Percentiles rank a stretch among this genome's conserved stretches.
Evolutionary conservation across 2,329 filamentous ascomycete genomes (phyloP).

Genomic region (Albophoma yamanashiensis): DNA sequence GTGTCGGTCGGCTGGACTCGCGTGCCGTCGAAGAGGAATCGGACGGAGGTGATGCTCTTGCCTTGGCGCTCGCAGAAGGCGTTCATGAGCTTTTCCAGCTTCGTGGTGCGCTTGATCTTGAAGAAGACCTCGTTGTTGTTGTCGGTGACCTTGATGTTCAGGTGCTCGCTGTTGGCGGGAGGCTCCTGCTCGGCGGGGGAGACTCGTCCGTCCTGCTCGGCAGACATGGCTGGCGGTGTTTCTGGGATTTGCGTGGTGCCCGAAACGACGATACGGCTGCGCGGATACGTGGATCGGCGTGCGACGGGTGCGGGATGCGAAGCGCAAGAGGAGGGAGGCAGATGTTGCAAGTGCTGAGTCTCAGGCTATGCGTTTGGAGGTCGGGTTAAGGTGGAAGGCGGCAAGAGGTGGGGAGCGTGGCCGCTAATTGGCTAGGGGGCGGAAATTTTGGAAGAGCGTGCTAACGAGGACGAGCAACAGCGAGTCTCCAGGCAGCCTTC

Average conservation of each 20-base stretch:
- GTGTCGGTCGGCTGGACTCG: conserved; percentile 84
- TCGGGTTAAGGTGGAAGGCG: conserved; percentile 3
- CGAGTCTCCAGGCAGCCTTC: not conserved
- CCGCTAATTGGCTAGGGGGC: conserved; percentile 11
- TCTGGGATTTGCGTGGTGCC: not conserved
- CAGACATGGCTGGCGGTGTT: conserved; percentile 27
- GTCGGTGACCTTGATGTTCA: conserved; percentile 99
- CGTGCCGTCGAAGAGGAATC: conserved; percentile 94
- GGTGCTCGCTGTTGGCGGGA: conserved; percentile 57
- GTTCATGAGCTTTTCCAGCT: conserved; percentile 95
- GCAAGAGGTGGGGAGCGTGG: conserved; percentile 12
- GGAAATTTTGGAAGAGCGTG: not conserved
- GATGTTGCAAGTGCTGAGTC: conserved; percentile 2
- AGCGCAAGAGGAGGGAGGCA: not conserved
- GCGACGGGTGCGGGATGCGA: not conserved
- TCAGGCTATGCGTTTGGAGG: conserved; percentile 1
- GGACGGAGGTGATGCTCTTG: conserved; percentile 72
- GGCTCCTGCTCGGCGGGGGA: conserved; percentile 33
- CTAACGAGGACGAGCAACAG: not conserved
- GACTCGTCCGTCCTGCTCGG: conserved; percentile 35
- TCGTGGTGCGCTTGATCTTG: conserved; percentile 97
- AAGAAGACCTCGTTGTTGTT: conserved; percentile 99
- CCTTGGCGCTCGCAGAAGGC: conserved; percentile 96
- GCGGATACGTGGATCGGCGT: not conserved
- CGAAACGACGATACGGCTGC: not conserved